phyloP scores from a whole-genome alignment of 2,329 filamentous ascomycete genomes.

The Scolecobasidium constrictum region DNA sequence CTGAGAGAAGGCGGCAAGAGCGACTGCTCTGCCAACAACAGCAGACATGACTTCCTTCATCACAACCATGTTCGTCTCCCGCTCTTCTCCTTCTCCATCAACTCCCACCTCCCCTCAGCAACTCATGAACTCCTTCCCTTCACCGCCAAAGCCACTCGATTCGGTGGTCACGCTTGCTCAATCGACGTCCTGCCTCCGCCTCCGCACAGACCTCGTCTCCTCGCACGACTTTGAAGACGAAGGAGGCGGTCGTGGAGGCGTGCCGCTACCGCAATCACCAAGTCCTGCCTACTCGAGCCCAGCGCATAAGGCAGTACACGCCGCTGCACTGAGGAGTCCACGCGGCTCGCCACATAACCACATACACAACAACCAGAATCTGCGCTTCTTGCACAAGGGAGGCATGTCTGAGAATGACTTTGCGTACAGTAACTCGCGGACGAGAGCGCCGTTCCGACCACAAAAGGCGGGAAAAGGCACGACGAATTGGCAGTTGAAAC shows the following conservation, averaged over 20 bases:
- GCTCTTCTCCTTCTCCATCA: slow-evolving; percentile 21
- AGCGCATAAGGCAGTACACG: no score
- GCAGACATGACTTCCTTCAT: slow-evolving; percentile 69
- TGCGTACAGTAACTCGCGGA: slow-evolving; percentile 58
- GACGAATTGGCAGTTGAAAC: slow-evolving; percentile 83
- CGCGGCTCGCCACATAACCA: background rate
- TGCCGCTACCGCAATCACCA: no score
- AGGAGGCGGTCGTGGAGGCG: slow-evolving; percentile 3
- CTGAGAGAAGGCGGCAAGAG: no score
- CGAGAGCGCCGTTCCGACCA: slow-evolving; percentile 83
- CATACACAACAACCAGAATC: background rate
- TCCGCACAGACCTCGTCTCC: slow-evolving; percentile 14
- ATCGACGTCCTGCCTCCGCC: slow-evolving; percentile 27
- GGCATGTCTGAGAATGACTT: background rate
- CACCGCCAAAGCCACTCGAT: slow-evolving; percentile 26
- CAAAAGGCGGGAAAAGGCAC: slow-evolving; percentile 70
- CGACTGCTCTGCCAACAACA: no score
- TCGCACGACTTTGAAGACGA: slow-evolving; percentile 6
- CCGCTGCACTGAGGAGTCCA: background rate
- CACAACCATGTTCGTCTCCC: slow-evolving; percentile 62
- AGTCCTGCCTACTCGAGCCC: no score
- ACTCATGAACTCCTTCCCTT: slow-evolving; percentile 18
- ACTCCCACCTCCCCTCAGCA: slow-evolving; percentile 21
- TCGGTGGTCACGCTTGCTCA: slow-evolving; percentile 33
- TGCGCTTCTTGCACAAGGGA: background rate